phyloP scores from a whole-genome alignment of 768 basidiomycete species.

The Porphyrellus cyaneotinctus region DNA sequence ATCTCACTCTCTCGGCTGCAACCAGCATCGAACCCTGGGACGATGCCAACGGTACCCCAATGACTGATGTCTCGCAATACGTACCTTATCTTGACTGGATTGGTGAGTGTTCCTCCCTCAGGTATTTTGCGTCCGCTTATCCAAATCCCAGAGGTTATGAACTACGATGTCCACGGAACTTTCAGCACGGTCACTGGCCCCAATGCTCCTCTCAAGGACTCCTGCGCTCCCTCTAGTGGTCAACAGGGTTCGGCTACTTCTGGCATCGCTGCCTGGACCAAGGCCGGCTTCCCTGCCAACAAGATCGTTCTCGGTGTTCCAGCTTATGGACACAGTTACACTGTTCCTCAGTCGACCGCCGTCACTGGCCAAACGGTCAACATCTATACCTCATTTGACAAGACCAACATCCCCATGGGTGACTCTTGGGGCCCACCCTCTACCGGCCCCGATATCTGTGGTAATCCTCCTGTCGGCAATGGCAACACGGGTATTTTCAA shows the following conservation, averaged over 20 bases:
- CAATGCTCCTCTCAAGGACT: constrained; percentile 79
- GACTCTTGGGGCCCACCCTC: constrained; percentile 52
- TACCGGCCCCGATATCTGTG: constrained; percentile 55
- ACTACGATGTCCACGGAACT: constrained; percentile 61
- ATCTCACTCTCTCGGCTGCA: constrained; percentile 71
- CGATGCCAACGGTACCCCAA: constrained; percentile 51
- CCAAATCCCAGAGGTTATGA: constrained; percentile 55
- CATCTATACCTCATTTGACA: constrained; percentile 52
- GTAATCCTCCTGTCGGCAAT: constrained; percentile 42
- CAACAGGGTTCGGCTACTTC: constrained; percentile 74
- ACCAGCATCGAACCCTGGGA: constrained; percentile 63
- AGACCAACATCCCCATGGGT: constrained; percentile 41
- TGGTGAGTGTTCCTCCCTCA: constrained; percentile 31
- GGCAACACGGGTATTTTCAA: constrained; percentile 50
- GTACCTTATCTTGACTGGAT: constrained; percentile 73
- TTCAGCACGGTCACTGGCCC: constrained; percentile 61
- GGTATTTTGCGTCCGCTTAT: constrained; percentile 1
- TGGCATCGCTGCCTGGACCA: constrained; percentile 69
- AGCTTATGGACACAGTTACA: constrained; percentile 78
- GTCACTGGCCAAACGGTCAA: constrained; percentile 29
- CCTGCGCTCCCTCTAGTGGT: constrained; percentile 55
- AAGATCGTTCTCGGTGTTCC: constrained; percentile 84
- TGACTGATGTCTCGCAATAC: constrained; percentile 62
- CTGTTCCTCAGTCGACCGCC: constrained; percentile 22
- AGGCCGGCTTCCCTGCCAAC: constrained; percentile 67